Conservation (phyloP, 805 yeast species). For the Maudiozyma barnettii region DNA sequence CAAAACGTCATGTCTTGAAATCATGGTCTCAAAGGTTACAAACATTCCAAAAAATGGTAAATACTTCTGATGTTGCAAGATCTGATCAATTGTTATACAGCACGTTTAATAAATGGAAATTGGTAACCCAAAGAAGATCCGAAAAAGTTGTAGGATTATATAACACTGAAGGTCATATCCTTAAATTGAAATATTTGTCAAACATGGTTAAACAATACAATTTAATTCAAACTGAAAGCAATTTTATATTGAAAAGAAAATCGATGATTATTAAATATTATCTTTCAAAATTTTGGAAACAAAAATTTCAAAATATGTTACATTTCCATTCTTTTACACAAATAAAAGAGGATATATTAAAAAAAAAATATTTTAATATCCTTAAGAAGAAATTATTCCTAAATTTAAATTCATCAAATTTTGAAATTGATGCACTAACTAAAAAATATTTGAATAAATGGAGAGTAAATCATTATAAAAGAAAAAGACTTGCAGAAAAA, state of each 20-base stretch:
- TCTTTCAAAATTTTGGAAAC: slow-evolving; percentile 16
- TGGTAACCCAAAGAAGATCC: neutral
- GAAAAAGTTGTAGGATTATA: neutral
- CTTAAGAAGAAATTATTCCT: slow-evolving; percentile 8
- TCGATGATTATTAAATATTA: slow-evolving; percentile 5
- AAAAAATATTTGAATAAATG: neutral
- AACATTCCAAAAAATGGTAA: slow-evolving; percentile 7
- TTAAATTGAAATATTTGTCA: slow-evolving; percentile 7
- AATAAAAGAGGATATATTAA: slow-evolving; percentile 4
- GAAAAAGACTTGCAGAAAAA: no score
- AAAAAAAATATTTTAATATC: slow-evolving; percentile 1
- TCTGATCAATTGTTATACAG: slow-evolving; percentile 4
- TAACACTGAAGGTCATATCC: slow-evolving; percentile 6
- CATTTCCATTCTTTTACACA: slow-evolving; percentile 8
- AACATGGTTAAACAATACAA: slow-evolving; percentile 3
- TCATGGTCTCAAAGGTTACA: slow-evolving; percentile 5
- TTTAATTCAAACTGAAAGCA: slow-evolving; percentile 9
- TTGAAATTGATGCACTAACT: neutral
- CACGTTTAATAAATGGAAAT: slow-evolving; percentile 1
- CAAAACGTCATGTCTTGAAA: slow-evolving; percentile 1
- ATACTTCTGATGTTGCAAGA: slow-evolving; percentile 8
- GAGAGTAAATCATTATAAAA: slow-evolving; percentile 6
- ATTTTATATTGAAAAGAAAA: slow-evolving; percentile 4
- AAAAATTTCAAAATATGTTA: slow-evolving; percentile 12
- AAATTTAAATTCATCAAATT: slow-evolving; percentile 4